Evolutionary conservation across 2,329 filamentous ascomycete genomes (phyloP).

Genomic region (Rhinocladiella similis): DNA sequence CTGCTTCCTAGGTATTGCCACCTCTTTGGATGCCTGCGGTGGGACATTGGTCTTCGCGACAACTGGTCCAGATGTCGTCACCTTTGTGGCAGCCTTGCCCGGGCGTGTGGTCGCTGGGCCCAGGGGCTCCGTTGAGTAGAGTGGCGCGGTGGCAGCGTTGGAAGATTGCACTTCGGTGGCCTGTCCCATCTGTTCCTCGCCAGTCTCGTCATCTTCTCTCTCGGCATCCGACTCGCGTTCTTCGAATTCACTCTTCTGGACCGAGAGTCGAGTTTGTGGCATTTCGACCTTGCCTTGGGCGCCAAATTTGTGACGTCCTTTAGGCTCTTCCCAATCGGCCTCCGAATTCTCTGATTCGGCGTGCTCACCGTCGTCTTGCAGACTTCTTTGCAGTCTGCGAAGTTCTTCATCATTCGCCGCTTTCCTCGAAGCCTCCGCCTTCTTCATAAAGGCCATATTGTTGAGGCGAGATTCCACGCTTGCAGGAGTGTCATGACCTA

Average conservation of each 20-base stretch:
- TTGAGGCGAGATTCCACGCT: slow-evolving; percentile 67
- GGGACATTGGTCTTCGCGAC: neutral
- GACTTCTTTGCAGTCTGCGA: slow-evolving; percentile 67
- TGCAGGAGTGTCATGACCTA: slow-evolving; percentile 39
- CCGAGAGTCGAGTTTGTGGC: slow-evolving; percentile 30
- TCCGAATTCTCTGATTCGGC: slow-evolving; percentile 57
- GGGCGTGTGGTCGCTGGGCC: no score
- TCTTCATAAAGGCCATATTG: slow-evolving; percentile 92
- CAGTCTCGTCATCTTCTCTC: slow-evolving; percentile 30
- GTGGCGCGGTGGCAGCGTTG: slow-evolving; percentile 8
- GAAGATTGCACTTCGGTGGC: slow-evolving; percentile 9
- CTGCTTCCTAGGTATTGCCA: slow-evolving; percentile 19
- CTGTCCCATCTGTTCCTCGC: slow-evolving; percentile 33
- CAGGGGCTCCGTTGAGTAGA: no score
- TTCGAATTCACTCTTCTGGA: slow-evolving; percentile 59
- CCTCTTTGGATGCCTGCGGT: neutral
- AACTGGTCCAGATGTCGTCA: neutral
- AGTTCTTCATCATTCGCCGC: slow-evolving; percentile 78
- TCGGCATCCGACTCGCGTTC: slow-evolving; percentile 57
- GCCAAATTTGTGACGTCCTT: slow-evolving; percentile 61
- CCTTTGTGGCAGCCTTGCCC: neutral
- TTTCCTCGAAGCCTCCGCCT: slow-evolving; percentile 75
- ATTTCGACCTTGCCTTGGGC: slow-evolving; percentile 32
- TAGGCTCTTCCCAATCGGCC: slow-evolving; percentile 57
- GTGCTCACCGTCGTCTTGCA: slow-evolving; percentile 64